Percentiles rank a stretch among this genome's conserved stretches.
Conservation (phyloP, 2,329 filamentous ascomycete genomes). For the Neodidymelliopsis sp. region DNA sequence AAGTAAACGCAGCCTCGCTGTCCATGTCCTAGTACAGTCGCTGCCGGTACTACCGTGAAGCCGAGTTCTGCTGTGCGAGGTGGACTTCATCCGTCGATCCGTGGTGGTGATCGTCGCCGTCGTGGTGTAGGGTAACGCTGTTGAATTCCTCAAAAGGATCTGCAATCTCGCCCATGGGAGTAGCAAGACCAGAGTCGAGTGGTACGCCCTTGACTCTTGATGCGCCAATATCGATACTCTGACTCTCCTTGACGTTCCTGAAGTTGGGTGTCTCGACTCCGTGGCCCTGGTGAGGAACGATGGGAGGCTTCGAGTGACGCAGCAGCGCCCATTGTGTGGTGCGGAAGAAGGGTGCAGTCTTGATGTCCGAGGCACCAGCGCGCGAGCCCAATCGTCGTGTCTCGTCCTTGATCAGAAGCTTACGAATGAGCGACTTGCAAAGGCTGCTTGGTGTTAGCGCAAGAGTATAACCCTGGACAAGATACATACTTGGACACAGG, state of each 20-base stretch:
- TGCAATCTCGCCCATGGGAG: constrained; percentile 78
- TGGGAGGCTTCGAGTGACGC: constrained; percentile 96
- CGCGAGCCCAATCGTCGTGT: constrained; percentile 90
- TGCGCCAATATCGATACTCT: constrained; percentile 80
- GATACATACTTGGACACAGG: constrained; percentile 85
- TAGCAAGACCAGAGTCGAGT: constrained; percentile 83
- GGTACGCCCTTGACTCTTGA: constrained; percentile 76
- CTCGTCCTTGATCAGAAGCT: constrained; percentile 97
- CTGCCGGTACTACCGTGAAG: constrained; percentile 10
- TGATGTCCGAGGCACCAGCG: constrained; percentile 95
- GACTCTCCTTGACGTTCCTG: constrained; percentile 95
- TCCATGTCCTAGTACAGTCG: neutral
- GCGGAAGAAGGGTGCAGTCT: constrained; percentile 94
- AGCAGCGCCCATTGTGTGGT: constrained; percentile 96
- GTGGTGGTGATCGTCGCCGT: constrained; percentile 76
- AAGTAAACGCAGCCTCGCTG: neutral
- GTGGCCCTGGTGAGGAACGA: constrained; percentile 88
- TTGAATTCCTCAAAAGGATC: constrained; percentile 99
- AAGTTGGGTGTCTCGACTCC: constrained; percentile 97
- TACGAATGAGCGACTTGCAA: constrained; percentile 95
- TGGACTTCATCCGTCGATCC: constrained; percentile 28
- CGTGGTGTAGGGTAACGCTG: constrained; percentile 95
- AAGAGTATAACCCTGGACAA: constrained; percentile 24
- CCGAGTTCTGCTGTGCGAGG: constrained; percentile 28
- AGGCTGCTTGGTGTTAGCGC: constrained; percentile 65